Evolutionary conservation across 106 monocot species (phyloP), one percentile per base, ranked within the genome.

Genomic region (Dactylorhiza incarnata): DNA sequence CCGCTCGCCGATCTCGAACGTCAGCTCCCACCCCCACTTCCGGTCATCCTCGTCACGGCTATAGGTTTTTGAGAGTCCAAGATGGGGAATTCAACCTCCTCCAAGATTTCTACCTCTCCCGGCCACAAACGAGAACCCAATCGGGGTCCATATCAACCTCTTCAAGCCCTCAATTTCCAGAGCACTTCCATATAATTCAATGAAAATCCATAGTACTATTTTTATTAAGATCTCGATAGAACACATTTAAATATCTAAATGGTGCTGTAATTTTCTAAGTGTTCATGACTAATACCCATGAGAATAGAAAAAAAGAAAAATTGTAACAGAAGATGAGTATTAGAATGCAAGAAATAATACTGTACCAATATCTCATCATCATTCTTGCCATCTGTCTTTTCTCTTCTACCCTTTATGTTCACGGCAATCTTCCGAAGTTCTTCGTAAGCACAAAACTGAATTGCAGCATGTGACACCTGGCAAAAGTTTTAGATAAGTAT

Each of bases 391-490:
- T 78, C 80, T 72, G 37, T 53, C 54, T n/a, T 87, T 68, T 75
- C 79, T 72, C 76, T 77, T 84, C 62, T 74, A 69, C 66, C 73
- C 79, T 86, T 96, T 11, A 87, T 4, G 43, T 65, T 82, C 10
- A 84, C 22, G 72, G 82, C 52, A 65, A 87, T 4, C 75, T 89
- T 89, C 46, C 87, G 90, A 49, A 96, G 91, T 74, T 93, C 96
- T 82, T 96, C 96, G 82, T 96, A 96, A 15, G 83, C 85, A 49
- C 93, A 93, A 72, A 96, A 96, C 75, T 96, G 96, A 78, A 96
- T 87, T 76, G 96, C 93, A 79, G 91, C 96, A 84, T 96, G 96
- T 69, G 93, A 89, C 79, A 96, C 96, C 96, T 96, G 83, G 54
- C 5, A 87, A 77, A 62, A 65, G 13, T 3, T 6, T 11, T 65